Evolutionary conservation across 495 filamentous ascomycete genomes (phyloP).

Genomic region (Monascus purpureus): DNA sequence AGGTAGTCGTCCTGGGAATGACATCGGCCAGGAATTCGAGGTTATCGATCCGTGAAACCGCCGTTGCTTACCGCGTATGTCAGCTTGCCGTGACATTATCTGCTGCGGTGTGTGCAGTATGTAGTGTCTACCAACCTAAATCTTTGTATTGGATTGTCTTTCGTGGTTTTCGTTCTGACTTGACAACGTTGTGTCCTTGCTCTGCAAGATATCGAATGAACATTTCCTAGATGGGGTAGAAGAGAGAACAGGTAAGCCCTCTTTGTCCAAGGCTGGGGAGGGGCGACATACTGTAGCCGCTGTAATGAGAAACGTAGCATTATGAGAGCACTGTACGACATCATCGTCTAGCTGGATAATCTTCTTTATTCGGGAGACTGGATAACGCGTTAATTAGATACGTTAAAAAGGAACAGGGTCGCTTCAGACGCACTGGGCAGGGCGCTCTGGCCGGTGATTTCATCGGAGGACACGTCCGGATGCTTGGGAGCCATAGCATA

Average conservation of each 20-base stretch:
- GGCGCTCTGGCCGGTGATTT: conserved; percentile 70
- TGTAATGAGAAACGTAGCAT: conserved; percentile 88
- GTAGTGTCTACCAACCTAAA: conserved; percentile 54
- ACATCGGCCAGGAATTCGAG: conserved; percentile 91
- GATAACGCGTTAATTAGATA: background rate
- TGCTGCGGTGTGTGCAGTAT: no score
- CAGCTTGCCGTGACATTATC: no score
- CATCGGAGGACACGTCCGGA: conserved; percentile 59
- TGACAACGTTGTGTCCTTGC: conserved; percentile 77
- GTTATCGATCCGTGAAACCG: conserved; percentile 79
- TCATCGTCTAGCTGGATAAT: conserved; percentile 84
- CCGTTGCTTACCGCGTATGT: no score
- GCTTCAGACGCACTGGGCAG: conserved; percentile 58
- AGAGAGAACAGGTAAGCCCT: conserved; percentile 3
- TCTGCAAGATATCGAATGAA: conserved; percentile 87
- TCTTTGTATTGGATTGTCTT: conserved; percentile 96
- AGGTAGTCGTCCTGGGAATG: conserved; percentile 71
- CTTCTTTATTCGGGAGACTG: conserved; percentile 86
- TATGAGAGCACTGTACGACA: conserved; percentile 70
- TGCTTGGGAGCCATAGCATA: conserved; percentile 76
- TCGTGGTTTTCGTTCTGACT: conserved; percentile 77
- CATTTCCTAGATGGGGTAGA: conserved; percentile 51
- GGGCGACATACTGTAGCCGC: conserved; percentile 56
- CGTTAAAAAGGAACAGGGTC: background rate
- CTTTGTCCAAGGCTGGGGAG: background rate